Evolutionary conservation across 371 early-diverging fungal genomes (phyloP), one percentile per base, ranked within the genome.

Genomic region (Mortierella sp.): DNA sequence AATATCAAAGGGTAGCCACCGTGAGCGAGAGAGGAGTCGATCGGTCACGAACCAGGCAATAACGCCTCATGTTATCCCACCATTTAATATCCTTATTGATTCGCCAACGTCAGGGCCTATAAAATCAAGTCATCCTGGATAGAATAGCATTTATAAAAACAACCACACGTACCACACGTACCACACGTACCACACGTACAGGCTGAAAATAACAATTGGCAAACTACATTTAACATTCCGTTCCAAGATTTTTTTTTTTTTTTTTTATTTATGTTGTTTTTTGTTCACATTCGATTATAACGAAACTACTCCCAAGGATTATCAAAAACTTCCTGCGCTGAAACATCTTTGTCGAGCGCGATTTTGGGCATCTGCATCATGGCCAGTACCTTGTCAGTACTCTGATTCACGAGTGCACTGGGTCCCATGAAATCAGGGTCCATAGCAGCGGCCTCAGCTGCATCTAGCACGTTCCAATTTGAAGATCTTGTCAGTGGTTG

Each of bases 331-430:
- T 81, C 82, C 38, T 76, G 72, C 0, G 72, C 82, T 4, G 82
- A 72, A n/a, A 72, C 43, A 48, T 81, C 76, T 70, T 81, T 81
- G 3, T 81, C 82, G 16, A 81, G 69, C 0, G 69, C 38, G 61
- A 76, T 70, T 64, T 76, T 81, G 47, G 82, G 82, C 82, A 81
- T 81, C 53, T 81, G 82, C 82, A 81, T 81, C 59, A 81, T 70
- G 1, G 66, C 82, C 57, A 81, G 24, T 3, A 81, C 76, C 21
- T 81, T 81, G 38, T 41, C 76, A 11, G 60, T 59, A 5, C 69
- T 59, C 52, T 66, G 72, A n/a, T 55, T 76, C 36, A 63, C 52
- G 13, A 69, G 28, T 13, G 76, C 36, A 5, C 48, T 41, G 0
- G 76, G 50, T 10, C 82, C 82, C 57, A 72, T 40, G 40, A 81